These are phyloP conservation scores for Raphanus hybrid DNA, from an alignment of 441 rosid species.

Conservation along the genomic window DNA sequence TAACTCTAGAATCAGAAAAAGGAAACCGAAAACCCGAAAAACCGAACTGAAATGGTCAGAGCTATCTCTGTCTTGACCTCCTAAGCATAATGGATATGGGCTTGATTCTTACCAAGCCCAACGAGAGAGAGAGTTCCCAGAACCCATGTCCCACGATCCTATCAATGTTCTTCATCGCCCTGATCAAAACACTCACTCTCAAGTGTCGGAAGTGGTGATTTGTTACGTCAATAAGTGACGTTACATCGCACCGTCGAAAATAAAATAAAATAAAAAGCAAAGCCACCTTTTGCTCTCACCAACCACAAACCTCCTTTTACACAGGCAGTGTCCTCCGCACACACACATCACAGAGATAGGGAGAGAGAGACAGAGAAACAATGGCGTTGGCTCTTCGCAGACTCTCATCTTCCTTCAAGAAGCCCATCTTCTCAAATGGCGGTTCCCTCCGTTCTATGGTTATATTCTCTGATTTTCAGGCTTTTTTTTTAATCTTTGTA, in stretches of 20 bases:
- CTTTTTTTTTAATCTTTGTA: not conserved
- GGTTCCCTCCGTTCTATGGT: conserved; percentile 55
- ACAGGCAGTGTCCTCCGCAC: conserved; percentile 10
- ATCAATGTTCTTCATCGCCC: too few relatives aligned
- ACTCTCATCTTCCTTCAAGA: conserved; percentile 57
- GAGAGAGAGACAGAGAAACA: conserved; percentile 12
- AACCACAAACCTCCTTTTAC: conserved; percentile 12
- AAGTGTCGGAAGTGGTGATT: not conserved
- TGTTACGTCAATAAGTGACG: conserved; percentile 19
- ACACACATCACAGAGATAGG: not conserved
- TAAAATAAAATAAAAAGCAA: not conserved
- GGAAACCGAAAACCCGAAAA: too few relatives aligned
- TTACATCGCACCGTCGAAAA: conserved; percentile 15
- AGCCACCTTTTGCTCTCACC: conserved; percentile 27
- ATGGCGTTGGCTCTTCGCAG: conserved; percentile 77
- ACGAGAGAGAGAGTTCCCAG: not conserved
- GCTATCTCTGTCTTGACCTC: not conserved
- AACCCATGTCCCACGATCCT: not conserved
- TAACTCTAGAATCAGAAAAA: too few relatives aligned
- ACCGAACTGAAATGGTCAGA: too few relatives aligned
- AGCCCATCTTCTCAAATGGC: conserved; percentile 52
- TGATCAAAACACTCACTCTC: not conserved
- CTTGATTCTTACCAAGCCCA: conserved; percentile 2
- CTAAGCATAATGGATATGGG: not conserved
- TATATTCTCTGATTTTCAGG: not conserved